Conservation (phyloP, 148 eudicot species). For the Camellia granthamiana region DNA sequence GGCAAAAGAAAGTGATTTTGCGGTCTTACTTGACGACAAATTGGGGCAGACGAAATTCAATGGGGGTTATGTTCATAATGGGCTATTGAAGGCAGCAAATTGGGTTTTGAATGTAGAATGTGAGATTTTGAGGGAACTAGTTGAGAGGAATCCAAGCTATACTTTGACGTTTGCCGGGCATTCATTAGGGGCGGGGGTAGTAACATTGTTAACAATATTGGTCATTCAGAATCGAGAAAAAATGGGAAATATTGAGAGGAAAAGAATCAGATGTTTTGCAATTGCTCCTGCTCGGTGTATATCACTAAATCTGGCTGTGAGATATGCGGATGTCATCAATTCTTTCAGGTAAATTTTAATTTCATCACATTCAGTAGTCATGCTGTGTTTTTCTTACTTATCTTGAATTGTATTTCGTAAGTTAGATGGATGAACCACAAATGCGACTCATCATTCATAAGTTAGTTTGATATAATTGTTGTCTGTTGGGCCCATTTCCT, state of each 20-base stretch:
- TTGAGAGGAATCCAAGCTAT: constrained; percentile 59
- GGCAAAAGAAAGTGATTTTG: constrained; percentile 77
- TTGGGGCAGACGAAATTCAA: constrained; percentile 73
- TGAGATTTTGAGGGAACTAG: constrained; percentile 57
- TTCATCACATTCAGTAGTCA: neutral
- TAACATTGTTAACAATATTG: constrained; percentile 62
- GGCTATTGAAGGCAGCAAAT: constrained; percentile 73
- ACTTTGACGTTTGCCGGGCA: constrained; percentile 92
- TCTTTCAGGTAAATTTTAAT: constrained; percentile 93
- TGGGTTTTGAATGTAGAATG: constrained; percentile 72
- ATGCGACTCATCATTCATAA: too few species aligned
- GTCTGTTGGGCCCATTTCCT: too few species aligned
- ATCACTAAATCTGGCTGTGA: constrained; percentile 89
- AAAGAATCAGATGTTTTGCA: constrained; percentile 78
- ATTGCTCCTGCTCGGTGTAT: constrained; percentile 94
- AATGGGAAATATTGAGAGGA: constrained; percentile 73
- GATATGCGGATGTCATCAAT: constrained; percentile 91
- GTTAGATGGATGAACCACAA: neutral
- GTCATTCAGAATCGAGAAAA: constrained; percentile 58
- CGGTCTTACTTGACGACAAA: constrained; percentile 75
- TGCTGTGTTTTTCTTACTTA: neutral
- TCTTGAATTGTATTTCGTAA: neutral
- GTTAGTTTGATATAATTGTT: too few species aligned
- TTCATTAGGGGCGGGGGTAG: constrained; percentile 94
- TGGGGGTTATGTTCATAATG: constrained; percentile 97